Percentiles rank a stretch among this genome's conserved stretches.
phyloP scores from a whole-genome alignment of 306 rosid species.

The Phaseolus lunatus region DNA sequence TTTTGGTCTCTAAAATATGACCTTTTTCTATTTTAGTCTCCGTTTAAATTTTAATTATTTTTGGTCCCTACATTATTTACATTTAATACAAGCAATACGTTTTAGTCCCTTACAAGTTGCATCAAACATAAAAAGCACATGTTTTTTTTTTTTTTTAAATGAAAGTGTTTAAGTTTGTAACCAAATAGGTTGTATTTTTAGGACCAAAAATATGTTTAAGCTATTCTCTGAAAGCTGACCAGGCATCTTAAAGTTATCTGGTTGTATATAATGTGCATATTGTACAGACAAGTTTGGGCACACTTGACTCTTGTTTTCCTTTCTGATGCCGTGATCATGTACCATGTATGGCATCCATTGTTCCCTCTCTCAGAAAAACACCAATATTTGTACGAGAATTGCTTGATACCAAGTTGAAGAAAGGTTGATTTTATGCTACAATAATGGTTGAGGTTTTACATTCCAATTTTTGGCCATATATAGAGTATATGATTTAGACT shows the following conservation, averaged over 20 bases:
- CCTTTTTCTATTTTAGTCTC: background rate
- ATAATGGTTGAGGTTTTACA: background rate
- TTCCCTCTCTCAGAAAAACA: conserved; percentile 1
- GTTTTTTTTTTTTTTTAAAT: background rate
- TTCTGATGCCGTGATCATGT: conserved; percentile 19
- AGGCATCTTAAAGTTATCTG: conserved; percentile 16
- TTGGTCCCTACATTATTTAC: background rate
- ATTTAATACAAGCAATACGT: background rate
- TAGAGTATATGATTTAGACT: background rate
- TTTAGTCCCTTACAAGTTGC: background rate
- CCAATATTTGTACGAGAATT: background rate
- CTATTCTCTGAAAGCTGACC: background rate
- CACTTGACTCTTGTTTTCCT: conserved; percentile 30
- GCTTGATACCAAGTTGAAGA: background rate
- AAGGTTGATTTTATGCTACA: background rate
- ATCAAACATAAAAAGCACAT: background rate
- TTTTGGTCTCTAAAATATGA: conserved; percentile 22
- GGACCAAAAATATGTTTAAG: background rate
- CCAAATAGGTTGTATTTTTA: background rate
- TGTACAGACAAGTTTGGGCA: conserved; percentile 40
- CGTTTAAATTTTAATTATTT: background rate
- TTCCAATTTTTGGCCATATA: background rate
- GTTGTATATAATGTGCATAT: conserved; percentile 38
- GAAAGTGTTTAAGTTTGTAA: background rate
- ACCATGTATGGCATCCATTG: background rate